Conservation (phyloP, 108 stramenopile species). For the Nitzschia inconspicua region DNA sequence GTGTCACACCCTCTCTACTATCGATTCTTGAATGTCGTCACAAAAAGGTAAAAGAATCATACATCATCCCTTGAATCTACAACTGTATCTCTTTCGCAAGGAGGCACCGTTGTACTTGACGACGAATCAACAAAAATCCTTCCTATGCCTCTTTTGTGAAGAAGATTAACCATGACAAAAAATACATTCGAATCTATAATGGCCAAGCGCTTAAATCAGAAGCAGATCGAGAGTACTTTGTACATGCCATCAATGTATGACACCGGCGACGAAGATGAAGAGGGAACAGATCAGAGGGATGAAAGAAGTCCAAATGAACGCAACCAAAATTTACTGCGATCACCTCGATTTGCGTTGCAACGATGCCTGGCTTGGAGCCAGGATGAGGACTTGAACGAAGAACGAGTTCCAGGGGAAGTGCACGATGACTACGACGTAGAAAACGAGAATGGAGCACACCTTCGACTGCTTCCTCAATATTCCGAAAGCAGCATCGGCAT, state of each 20-base stretch:
- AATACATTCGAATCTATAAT: background rate
- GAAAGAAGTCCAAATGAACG: background rate
- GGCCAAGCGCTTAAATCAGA: background rate
- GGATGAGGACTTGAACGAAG: constrained; percentile 16
- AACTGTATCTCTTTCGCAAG: too few relatives aligned
- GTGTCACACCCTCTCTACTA: too few relatives aligned
- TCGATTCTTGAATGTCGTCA: too few relatives aligned
- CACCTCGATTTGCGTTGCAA: constrained; percentile 7
- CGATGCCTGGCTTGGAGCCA: constrained; percentile 32
- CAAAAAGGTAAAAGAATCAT: too few relatives aligned
- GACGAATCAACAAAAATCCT: too few relatives aligned
- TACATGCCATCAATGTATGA: constrained; percentile 25
- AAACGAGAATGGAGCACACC: background rate
- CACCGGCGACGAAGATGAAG: constrained; percentile 12
- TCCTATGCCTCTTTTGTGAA: too few relatives aligned
- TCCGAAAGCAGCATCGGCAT: too few relatives aligned
- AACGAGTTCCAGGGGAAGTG: background rate
- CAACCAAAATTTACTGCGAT: background rate
- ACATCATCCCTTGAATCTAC: too few relatives aligned
- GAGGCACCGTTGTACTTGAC: too few relatives aligned
- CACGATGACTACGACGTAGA: background rate
- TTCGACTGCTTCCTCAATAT: too few relatives aligned
- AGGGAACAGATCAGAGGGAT: background rate
- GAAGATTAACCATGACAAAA: too few relatives aligned
- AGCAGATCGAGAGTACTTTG: background rate